These are phyloP conservation scores for Parascedosporium putredinis DNA, from an alignment of 2,329 filamentous ascomycete species.

Conservation along the genomic window DNA sequence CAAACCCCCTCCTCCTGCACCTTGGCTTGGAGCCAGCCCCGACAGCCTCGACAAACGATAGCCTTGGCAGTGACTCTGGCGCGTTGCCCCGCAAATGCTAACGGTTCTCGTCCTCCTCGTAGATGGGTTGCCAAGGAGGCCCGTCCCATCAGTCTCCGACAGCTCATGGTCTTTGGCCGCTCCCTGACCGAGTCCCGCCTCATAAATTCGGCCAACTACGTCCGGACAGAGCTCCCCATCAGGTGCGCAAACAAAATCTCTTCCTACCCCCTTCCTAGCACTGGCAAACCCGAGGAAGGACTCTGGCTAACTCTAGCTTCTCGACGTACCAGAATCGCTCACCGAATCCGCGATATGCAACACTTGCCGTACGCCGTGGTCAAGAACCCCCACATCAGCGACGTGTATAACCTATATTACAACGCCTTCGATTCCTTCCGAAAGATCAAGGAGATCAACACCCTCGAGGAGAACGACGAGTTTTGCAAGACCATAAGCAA, in stretches of 20 bases:
- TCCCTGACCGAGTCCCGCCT: conserved; percentile 83
- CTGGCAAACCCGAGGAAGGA: no score
- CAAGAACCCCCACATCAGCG: conserved; percentile 85
- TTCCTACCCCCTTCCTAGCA: not conserved
- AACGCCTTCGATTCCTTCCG: conserved; percentile 89
- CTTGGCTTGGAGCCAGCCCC: no score
- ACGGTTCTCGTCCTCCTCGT: conserved; percentile 12
- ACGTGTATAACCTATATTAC: conserved; percentile 96
- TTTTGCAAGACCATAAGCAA: conserved; percentile 73
- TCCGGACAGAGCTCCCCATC: conserved; percentile 85
- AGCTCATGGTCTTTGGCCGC: conserved; percentile 94
- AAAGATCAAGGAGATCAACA: conserved; percentile 71
- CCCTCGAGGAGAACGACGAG: conserved; percentile 77
- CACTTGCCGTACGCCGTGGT: conserved; percentile 91
- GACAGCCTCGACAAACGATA: no score
- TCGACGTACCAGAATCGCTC: conserved; percentile 80
- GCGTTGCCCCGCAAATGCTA: conserved; percentile 9
- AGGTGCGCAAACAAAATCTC: conserved; percentile 37
- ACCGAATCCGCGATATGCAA: conserved; percentile 95
- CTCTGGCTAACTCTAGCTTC: not conserved
- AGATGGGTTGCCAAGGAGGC: conserved; percentile 93
- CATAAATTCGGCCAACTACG: conserved; percentile 93
- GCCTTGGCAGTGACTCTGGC: conserved; percentile 5
- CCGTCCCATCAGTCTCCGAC: conserved; percentile 87
- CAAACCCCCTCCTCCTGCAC: no score